These are phyloP conservation scores for Venturia aucupariae DNA, from an alignment of 2,329 filamentous ascomycete species.

Conservation along the genomic window DNA sequence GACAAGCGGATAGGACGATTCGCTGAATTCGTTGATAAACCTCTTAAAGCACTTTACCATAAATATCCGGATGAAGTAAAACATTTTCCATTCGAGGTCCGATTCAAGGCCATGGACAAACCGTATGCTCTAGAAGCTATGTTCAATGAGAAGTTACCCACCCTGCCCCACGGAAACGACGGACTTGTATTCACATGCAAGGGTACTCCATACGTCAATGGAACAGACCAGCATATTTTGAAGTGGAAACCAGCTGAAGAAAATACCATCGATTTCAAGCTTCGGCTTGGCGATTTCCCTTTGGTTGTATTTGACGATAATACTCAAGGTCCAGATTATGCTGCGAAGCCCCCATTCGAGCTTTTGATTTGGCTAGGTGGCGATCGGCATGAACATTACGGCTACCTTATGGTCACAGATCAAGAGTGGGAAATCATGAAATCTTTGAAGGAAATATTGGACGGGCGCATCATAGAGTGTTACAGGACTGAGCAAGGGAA, in stretches of 20 bases:
- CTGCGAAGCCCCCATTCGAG: slow-evolving; percentile 63
- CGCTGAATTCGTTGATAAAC: slow-evolving; percentile 63
- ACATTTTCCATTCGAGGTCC: slow-evolving; percentile 69
- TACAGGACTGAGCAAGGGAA: slow-evolving; percentile 63
- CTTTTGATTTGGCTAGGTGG: slow-evolving; percentile 62
- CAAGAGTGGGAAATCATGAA: slow-evolving; percentile 82
- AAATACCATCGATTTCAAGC: slow-evolving; percentile 87
- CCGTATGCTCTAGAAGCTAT: slow-evolving; percentile 76
- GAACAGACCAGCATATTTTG: slow-evolving; percentile 86
- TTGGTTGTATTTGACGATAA: slow-evolving; percentile 51
- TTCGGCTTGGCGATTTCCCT: slow-evolving; percentile 66
- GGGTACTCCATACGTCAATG: slow-evolving; percentile 73
- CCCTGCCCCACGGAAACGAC: slow-evolving; percentile 85
- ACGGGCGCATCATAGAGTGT: slow-evolving; percentile 85
- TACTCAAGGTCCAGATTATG: slow-evolving; percentile 57
- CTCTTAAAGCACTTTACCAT: slow-evolving; percentile 55
- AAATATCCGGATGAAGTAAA: slow-evolving; percentile 59
- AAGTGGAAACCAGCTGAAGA: slow-evolving; percentile 97
- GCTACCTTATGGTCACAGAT: slow-evolving; percentile 58
- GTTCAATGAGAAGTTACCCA: slow-evolving; percentile 78
- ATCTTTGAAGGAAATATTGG: slow-evolving; percentile 60
- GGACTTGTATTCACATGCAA: slow-evolving; percentile 97
- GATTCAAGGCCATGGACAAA: slow-evolving; percentile 83
- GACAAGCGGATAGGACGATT: slow-evolving; percentile 88
- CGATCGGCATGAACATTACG: slow-evolving; percentile 54